Percentiles rank a stretch among this genome's conserved stretches.
These are phyloP conservation scores for Conidiobolus incongruus DNA, from an alignment of 371 early-diverging fungal genomes.

Conservation along the genomic window DNA sequence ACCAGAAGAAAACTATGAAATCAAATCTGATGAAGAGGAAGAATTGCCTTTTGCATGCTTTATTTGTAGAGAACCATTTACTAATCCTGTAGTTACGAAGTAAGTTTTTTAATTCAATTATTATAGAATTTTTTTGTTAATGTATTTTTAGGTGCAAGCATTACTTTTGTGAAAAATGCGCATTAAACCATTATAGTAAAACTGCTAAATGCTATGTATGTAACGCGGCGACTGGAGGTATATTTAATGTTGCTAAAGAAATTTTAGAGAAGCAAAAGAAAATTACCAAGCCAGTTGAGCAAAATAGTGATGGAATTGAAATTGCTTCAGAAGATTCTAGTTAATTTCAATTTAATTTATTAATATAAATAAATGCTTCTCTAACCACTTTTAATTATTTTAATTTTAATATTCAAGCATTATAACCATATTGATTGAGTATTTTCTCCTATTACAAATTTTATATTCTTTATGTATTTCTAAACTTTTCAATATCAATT, in stretches of 20 bases:
- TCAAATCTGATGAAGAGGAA: slow-evolving; percentile 30
- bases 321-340: not conserved
- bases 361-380: too few species aligned
- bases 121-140: not conserved
- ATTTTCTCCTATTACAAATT: too few species aligned
- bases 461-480: too few species aligned
- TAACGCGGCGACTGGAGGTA: slow-evolving; percentile 57
- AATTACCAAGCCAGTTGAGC: slow-evolving; percentile 10
- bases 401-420: too few species aligned
- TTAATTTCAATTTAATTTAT: not conserved
- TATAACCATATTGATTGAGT: too few species aligned
- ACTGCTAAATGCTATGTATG: slow-evolving; percentile 84
- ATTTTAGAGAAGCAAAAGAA: slow-evolving; percentile 37
- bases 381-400: too few species aligned
- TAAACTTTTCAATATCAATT: too few species aligned
- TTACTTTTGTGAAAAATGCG: slow-evolving; percentile 92
- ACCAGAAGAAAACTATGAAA: slow-evolving; percentile 20
- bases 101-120: slow-evolving; percentile 9
- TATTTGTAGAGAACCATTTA: slow-evolving; percentile 74
- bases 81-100: slow-evolving; percentile 70
- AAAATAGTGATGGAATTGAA: slow-evolving; percentile 1
- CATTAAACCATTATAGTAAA: slow-evolving; percentile 51
- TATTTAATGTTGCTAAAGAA: slow-evolving; percentile 66
- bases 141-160: slow-evolving; percentile 43
- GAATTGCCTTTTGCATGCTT: slow-evolving; percentile 81